Base-by-base conservation (phyloP, 495 filamentous ascomycete species). In the Ramalina peruviana region DNA sequence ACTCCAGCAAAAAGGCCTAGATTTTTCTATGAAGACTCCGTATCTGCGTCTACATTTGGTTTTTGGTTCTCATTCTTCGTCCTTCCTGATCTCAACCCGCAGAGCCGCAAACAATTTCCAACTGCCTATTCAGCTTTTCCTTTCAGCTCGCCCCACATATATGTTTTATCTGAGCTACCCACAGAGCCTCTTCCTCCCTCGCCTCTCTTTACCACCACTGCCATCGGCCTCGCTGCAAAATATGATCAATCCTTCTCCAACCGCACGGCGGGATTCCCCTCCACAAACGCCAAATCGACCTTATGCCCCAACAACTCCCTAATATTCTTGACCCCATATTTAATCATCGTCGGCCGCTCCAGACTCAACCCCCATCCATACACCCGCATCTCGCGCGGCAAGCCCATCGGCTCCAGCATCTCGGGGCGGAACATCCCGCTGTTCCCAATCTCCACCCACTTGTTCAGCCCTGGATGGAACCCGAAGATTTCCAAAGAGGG, bases 301-400 rank as follows among this genome's bases (percentile, higher is more conserved):
- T 87, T 86, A 67, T 92, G 86, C 6, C 86, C 86, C 38, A 92
- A 68, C 49, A 93, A 70, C 64, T 90, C 86, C 61, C 86, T 80
- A 57, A 92, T 92, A 60, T 92, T 92, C 48, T 67, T 75, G 54
- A 89, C 85, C 4, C 26, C 54, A 21, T 47, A 84, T 72, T 94
- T 92, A 60, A 98, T 98, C 92, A 96, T 98, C 9, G 92, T 98
- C 42, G 92, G 92, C 59, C 92, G 68, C 74, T 96, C 90, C 64
- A 96, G 65, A 70, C 79, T 85, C 65, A 95, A 68, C 20, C 89
- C 89, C 79, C 84, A 96, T 27, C 88, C 88, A 67, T 92, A 95
- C 3, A 94, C 86, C 51, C 79, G 64, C 80, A 95, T 77, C 62
- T 88, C 78, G 70, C 81, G 85, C 17, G 89, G 88, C 54, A 95